Evolutionary conservation across 139 green algal genomes (phyloP), one percentile per base, ranked within the genome.

Genomic region (Coelastrella sp.): DNA sequence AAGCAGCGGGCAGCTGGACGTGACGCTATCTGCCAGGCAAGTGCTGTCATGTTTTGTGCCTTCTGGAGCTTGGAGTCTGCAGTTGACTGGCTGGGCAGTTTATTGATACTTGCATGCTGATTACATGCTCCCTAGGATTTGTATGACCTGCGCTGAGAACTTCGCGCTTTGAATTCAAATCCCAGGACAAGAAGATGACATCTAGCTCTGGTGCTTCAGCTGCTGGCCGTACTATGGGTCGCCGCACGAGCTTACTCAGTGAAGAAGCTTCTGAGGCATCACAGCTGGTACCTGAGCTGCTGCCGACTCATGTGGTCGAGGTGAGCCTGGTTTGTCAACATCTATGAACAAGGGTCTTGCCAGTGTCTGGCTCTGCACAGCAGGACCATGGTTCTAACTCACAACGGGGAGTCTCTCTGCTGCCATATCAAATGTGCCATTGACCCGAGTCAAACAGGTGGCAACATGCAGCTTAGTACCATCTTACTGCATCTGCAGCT

Each of bases 131-230:
- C n/a, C n/a, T n/a, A n/a, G n/a, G n/a, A n/a, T n/a, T n/a, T n/a
- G n/a, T n/a, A n/a, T n/a, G n/a, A n/a, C n/a, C n/a, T n/a, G n/a
- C n/a, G n/a, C n/a, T n/a, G n/a, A n/a, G n/a, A n/a, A n/a, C n/a
- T n/a, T n/a, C n/a, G n/a, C n/a, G n/a, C n/a, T n/a, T n/a, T n/a
- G n/a, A n/a, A 21, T 53, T 21, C 45, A 53, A 21, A 53, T 53
- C 45, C 8, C 25, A 74, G 62, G 79, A 85, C 41, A 85, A 85
- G 63, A 85, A 78, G 45, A 77, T 75, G 57, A 30, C 40, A n/a
- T 43, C n/a, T n/a, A 30, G 35, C 34, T 35, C 35, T 23, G 68
- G 37, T 64, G 50, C 57, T 27, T 38, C 19, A 2, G 5, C 57
- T 38, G 59, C 23, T 30, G 76, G 72, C 66, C 19, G 35, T 40